Evolutionary conservation across 2,329 filamentous ascomycete genomes (phyloP).

Genomic region (Alternaria gaisen): DNA sequence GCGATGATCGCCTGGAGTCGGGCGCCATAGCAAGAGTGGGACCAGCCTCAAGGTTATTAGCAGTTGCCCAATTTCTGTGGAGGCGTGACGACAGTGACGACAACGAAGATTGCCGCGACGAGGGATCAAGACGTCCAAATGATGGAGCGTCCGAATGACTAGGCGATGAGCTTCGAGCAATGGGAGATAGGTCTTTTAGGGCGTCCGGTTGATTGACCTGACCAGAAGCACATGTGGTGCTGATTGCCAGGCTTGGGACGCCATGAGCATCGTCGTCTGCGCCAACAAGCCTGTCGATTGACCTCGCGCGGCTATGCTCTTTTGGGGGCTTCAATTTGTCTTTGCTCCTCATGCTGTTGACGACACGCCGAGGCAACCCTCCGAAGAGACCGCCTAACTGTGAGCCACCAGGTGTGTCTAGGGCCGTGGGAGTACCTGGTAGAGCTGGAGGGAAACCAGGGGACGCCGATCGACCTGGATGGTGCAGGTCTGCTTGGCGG

Average conservation of each 20-base stretch:
- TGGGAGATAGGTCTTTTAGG: constrained; percentile 53
- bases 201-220: constrained; percentile 62
- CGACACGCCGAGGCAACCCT: constrained; percentile 56
- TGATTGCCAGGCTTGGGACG: constrained; percentile 70
- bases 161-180: constrained; percentile 52
- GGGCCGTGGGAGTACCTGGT: constrained; percentile 54
- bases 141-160: constrained; percentile 53
- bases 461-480: constrained; percentile 43
- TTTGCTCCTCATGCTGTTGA: constrained; percentile 56
- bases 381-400: constrained; percentile 57
- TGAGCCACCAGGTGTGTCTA: constrained; percentile 55
- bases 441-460: constrained; percentile 54
- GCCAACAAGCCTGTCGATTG: constrained; percentile 70
- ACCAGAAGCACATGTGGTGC: constrained; percentile 69
- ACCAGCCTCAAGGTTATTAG: constrained; percentile 37
- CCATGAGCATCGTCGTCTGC: constrained; percentile 70
- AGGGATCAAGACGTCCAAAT: constrained; percentile 30
- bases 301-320: constrained; percentile 63
- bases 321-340: constrained; percentile 56
- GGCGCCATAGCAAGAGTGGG: constrained; percentile 30
- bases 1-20: constrained; percentile 11
- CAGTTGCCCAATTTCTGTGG: constrained; percentile 32
- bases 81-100: constrained; percentile 50
- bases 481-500: constrained; percentile 51
- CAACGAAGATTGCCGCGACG: constrained; percentile 52